Percentiles rank a stretch among this genome's conserved stretches.
Conservation (phyloP, 495 filamentous ascomycete species). For the Evansstolkia leycettana region DNA sequence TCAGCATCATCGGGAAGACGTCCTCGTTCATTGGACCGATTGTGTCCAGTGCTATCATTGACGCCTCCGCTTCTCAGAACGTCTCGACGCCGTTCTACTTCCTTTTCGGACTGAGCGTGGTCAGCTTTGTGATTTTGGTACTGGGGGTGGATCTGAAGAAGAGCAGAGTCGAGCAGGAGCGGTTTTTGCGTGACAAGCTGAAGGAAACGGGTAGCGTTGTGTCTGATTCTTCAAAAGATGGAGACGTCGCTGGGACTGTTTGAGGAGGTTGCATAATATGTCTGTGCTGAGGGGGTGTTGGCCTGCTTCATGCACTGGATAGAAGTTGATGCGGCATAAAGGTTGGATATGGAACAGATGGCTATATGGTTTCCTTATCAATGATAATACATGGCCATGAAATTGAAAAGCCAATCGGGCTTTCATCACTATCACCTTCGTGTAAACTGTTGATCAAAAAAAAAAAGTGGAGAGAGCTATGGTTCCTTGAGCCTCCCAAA, state of each 20-base stretch:
- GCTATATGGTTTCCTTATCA: too few relatives aligned
- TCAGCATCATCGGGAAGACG: constrained; percentile 54
- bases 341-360: too few relatives aligned
- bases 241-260: background rate
- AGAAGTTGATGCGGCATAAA: too few relatives aligned
- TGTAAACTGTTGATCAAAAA: too few relatives aligned
- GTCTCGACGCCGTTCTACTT: constrained; percentile 53
- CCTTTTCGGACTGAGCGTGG: constrained; percentile 41
- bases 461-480: too few relatives aligned
- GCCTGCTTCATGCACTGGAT: too few relatives aligned
- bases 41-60: constrained; percentile 54
- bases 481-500: too few relatives aligned
- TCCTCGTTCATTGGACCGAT: constrained; percentile 51
- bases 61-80: constrained; percentile 40
- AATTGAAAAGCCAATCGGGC: too few relatives aligned
- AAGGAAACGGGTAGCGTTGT: too few relatives aligned
- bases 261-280: background rate
- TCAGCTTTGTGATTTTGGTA: constrained; percentile 38
- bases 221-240: too few relatives aligned
- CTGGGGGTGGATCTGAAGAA: constrained; percentile 45
- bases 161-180: constrained; percentile 44
- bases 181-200: constrained; percentile 31
- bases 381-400: too few relatives aligned
- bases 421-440: too few relatives aligned
- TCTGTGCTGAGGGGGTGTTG: background rate